Percentiles rank a stretch among this genome's conserved stretches.
Conservation (phyloP, 2,329 filamentous ascomycete genomes). For the Neopestalotiopsis sp. region DNA sequence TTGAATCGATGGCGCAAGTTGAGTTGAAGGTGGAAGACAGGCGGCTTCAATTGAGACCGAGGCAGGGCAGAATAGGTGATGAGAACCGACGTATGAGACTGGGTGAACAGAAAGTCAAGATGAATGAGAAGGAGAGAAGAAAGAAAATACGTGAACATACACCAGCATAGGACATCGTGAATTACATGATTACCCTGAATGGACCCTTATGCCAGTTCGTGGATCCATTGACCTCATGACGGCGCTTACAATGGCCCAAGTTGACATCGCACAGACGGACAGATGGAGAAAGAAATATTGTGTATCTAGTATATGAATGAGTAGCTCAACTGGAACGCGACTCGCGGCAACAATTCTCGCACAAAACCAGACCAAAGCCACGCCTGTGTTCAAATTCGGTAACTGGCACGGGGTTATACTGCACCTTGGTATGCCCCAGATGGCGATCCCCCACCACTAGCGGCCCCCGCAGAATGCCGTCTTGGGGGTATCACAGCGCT, state of each 20-base stretch:
- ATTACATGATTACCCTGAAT: background rate
- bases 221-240: background rate
- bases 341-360: background rate
- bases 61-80: no score
- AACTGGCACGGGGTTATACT: background rate
- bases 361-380: background rate
- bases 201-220: background rate
- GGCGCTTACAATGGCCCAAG: background rate
- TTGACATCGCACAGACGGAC: background rate
- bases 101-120: background rate
- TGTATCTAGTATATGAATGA: background rate
- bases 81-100: no score
- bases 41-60: background rate
- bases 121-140: background rate
- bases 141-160: background rate
- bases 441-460: background rate
- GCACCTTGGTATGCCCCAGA: background rate
- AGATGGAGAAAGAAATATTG: background rate
- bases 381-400: background rate
- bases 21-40: background rate
- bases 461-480: background rate
- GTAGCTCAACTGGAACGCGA: background rate
- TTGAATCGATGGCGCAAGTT: background rate
- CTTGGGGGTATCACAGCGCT: background rate
- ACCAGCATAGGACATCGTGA: background rate